These are phyloP conservation scores for Passiflora organensis DNA, from an alignment of 345 rosid species.

Conservation along the genomic window DNA sequence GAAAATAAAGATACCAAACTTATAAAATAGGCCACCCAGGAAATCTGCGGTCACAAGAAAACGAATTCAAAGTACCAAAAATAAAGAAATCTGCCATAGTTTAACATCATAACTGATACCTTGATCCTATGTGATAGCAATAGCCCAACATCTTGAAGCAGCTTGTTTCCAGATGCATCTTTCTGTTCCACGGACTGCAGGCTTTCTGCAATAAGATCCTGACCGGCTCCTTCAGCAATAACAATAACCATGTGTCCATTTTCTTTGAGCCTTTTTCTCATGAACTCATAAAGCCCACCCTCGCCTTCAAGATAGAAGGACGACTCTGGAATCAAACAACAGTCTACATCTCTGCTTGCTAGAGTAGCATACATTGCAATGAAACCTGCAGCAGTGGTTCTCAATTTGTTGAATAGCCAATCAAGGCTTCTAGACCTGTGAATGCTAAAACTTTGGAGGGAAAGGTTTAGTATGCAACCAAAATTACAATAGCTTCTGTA, in stretches of 20 bases:
- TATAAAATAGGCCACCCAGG: too few relatives aligned
- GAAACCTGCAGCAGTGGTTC: constrained; percentile 26
- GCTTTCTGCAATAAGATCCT: constrained; percentile 59
- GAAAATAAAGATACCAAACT: too few relatives aligned
- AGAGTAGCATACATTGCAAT: constrained; percentile 69
- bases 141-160: constrained; percentile 72
- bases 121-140: constrained; percentile 74
- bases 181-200: constrained; percentile 40
- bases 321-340: constrained; percentile 94
- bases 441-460: background rate
- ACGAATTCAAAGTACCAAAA: too few relatives aligned
- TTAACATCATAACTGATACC: constrained; percentile 23
- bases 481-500: background rate
- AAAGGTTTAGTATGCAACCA: background rate
- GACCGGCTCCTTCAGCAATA: constrained; percentile 88
- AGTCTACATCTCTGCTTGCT: constrained; percentile 86
- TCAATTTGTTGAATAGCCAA: constrained; percentile 2
- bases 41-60: background rate
- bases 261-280: constrained; percentile 58
- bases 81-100: background rate
- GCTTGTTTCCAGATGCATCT: constrained; percentile 88
- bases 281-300: constrained; percentile 73
- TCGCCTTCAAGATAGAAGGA: constrained; percentile 84
- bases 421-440: background rate
- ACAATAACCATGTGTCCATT: constrained; percentile 87